Conservation (phyloP, 2,329 filamentous ascomycete species). For the Acarospora socialis region DNA sequence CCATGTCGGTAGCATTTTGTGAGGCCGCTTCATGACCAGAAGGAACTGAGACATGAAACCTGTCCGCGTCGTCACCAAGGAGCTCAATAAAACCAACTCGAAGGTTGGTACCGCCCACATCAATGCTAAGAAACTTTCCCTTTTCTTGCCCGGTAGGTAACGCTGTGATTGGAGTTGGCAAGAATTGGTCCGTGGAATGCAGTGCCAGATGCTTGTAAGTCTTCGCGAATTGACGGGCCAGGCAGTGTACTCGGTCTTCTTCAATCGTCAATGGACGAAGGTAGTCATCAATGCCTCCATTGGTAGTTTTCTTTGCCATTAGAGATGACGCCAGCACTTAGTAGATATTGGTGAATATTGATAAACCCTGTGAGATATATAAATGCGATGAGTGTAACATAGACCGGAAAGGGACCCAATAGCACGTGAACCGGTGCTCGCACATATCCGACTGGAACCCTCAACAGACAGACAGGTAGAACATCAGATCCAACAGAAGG, state of each 20-base stretch:
- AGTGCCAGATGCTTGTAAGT: slow-evolving; percentile 31
- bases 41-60: slow-evolving; percentile 11
- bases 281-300: no score
- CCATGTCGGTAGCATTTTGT: slow-evolving; percentile 30
- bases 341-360: no score
- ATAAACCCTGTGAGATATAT: no score
- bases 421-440: no score
- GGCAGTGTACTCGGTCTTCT: slow-evolving; percentile 22
- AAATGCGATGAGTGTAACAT: no score
- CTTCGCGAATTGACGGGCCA: slow-evolving; percentile 31
- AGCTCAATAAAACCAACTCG: slow-evolving; percentile 43
- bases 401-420: no score
- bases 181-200: slow-evolving; percentile 32
- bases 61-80: slow-evolving; percentile 28
- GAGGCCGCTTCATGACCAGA: slow-evolving; percentile 13
- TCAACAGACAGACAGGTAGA: no score
- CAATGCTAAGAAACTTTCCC: slow-evolving; percentile 41
- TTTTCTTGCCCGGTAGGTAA: slow-evolving; percentile 37
- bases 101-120: slow-evolving; percentile 43
- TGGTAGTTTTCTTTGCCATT: no score
- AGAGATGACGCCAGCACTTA: no score
- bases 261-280: not conserved
- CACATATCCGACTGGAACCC: no score
- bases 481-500: no score
- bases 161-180: slow-evolving; percentile 33